These are phyloP conservation scores for Amoeboaphelidium occidentale DNA, from an alignment of 371 early-diverging fungal species.

Conservation along the genomic window DNA sequence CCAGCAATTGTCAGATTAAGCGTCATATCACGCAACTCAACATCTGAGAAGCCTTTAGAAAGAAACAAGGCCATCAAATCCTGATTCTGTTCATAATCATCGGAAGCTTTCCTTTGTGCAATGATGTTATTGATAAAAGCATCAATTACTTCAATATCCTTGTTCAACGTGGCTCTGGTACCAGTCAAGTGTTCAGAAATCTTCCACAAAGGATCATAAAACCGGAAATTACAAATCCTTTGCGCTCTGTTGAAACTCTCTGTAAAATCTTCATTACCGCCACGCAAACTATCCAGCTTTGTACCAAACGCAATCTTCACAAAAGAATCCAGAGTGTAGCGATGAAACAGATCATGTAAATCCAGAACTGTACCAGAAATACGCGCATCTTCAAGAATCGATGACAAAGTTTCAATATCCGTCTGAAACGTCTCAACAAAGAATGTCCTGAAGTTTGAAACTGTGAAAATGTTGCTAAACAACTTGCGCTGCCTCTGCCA, in stretches of 20 bases:
- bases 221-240: constrained; percentile 5
- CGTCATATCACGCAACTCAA: constrained; percentile 21
- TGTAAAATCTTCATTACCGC: constrained; percentile 18
- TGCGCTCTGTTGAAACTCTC: constrained; percentile 25
- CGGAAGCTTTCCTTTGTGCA: constrained; percentile 9
- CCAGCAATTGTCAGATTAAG: constrained; percentile 21
- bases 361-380: constrained; percentile 6
- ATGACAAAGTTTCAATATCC: not conserved
- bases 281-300: constrained; percentile 10
- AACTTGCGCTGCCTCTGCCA: not conserved
- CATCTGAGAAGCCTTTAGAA: constrained; percentile 11
- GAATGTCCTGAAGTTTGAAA: not conserved
- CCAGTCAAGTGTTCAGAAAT: constrained; percentile 10
- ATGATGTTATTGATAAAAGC: constrained; percentile 22
- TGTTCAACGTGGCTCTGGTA: constrained; percentile 3
- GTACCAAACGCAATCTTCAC: constrained; percentile 21
- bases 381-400: not conserved
- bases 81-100: constrained; percentile 5
- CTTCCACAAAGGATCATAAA: constrained; percentile 14
- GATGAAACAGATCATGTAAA: constrained; percentile 17
- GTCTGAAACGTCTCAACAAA: not conserved
- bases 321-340: constrained; percentile 24
- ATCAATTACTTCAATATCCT: constrained; percentile 13
- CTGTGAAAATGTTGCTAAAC: not conserved
- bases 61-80: constrained; percentile 18